A percentile compares a stretch with the other conserved stretches of the same genome.
Evolutionary conservation across 2,329 filamentous ascomycete genomes (phyloP).

Genomic region (Corinectria fuckeliana): DNA sequence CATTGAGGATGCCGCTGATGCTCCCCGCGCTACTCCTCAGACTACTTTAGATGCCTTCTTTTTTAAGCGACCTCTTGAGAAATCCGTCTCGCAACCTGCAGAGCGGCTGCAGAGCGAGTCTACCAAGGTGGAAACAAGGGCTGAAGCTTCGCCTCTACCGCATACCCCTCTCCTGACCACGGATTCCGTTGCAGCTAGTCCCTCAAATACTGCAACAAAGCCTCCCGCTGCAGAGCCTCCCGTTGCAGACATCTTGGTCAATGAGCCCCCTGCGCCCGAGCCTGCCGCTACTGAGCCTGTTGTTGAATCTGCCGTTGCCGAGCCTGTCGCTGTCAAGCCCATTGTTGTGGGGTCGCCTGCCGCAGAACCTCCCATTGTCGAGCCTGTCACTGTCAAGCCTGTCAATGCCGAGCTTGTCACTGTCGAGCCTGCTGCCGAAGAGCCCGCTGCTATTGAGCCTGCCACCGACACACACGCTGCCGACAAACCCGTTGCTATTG

Average conservation of each 20-base stretch:
- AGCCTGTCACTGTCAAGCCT: too few species aligned
- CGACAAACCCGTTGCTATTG: too few species aligned
- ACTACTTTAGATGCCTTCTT: neutral
- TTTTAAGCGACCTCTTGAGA: constrained; percentile 13
- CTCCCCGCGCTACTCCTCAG: constrained; percentile 11
- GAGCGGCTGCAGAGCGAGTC: constrained; percentile 25
- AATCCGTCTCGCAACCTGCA: constrained; percentile 23
- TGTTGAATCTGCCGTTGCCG: neutral
- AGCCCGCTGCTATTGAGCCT: too few species aligned
- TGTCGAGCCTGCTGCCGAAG: too few species aligned
- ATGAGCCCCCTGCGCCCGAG: neutral
- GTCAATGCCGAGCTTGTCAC: too few species aligned
- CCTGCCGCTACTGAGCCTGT: neutral
- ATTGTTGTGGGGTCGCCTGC: neutral
- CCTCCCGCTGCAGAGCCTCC: neutral
- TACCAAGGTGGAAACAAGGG: constrained; percentile 30
- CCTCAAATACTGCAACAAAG: neutral
- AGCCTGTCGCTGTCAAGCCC: neutral
- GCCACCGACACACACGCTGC: too few species aligned
- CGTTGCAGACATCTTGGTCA: neutral
- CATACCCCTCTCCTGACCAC: constrained; percentile 9
- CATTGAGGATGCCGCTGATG: constrained; percentile 8
- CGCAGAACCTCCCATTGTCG: too few species aligned
- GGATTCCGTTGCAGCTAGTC: neutral
- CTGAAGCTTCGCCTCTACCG: constrained; percentile 13